A percentile compares a stretch with the other conserved stretches of the same genome.
phyloP scores from a whole-genome alignment of 1,139 yeast species.

The Diutina rugosa region DNA sequence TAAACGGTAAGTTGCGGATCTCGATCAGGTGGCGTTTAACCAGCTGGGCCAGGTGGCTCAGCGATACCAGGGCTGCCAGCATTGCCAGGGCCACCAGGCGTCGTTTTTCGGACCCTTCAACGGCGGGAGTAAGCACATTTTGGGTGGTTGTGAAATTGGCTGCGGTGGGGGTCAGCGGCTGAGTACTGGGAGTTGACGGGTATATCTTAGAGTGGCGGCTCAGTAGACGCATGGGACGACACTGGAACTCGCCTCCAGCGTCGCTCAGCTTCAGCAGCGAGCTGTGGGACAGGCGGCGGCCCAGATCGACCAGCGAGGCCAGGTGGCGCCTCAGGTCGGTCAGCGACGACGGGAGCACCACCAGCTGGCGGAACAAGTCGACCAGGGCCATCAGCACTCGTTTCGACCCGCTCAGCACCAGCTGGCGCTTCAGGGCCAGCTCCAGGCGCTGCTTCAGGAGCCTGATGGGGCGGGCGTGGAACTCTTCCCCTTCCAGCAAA shows the following conservation, averaged over 20 bases:
- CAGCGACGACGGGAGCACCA: not conserved
- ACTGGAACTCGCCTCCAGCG: not conserved
- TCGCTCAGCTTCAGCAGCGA: not conserved
- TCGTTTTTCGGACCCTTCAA: not conserved
- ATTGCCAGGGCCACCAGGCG: not conserved
- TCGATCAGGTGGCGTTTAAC: conserved; percentile 10
- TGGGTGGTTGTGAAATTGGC: not conserved
- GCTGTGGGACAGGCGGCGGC: not conserved
- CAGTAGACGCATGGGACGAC: not conserved
- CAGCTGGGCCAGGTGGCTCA: not conserved
- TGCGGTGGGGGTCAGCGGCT: not conserved
- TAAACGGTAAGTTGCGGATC: conserved; percentile 25
- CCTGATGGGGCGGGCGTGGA: not conserved
- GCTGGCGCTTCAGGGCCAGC: not conserved
- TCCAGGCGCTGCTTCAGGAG: not conserved
- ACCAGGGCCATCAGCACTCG: conserved; percentile 1
- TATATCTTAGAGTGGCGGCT: not conserved
- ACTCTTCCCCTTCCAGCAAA: conserved; percentile 1
- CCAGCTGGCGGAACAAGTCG: not conserved
- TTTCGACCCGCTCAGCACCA: not conserved
- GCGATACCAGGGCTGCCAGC: not conserved
- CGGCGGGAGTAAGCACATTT: not conserved
- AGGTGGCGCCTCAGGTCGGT: conserved; percentile 1
- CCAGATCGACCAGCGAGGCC: not conserved
- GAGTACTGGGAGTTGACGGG: not conserved